Evolutionary conservation across 2,329 filamentous ascomycete species (phyloP).

Genomic region (Nothopassalora personata): DNA sequence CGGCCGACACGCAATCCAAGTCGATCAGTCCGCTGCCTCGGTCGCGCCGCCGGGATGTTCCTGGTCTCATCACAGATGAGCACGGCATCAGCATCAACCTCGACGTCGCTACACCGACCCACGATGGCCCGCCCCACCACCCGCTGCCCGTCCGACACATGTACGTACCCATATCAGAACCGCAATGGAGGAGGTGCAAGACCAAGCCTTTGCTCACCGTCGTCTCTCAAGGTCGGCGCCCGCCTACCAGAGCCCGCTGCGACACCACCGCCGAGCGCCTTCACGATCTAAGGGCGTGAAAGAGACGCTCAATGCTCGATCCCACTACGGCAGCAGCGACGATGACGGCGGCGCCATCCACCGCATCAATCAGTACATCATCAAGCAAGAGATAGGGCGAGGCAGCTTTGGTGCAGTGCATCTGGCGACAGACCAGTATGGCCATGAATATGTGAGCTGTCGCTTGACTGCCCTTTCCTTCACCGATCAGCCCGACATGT

Average conservation of each 20-base stretch:
- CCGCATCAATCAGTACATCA: conserved; percentile 89
- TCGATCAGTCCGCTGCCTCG: background rate
- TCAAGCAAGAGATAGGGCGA: conserved; percentile 91
- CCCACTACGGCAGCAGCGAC: conserved; percentile 79
- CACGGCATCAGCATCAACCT: conserved; percentile 47
- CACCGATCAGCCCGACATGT: conserved; percentile 7
- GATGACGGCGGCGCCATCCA: conserved; percentile 76
- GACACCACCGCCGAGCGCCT: conserved; percentile 59
- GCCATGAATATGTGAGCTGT: conserved; percentile 76
- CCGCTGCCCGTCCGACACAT: conserved; percentile 44
- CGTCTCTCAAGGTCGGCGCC: conserved; percentile 47
- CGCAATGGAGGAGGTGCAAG: background rate
- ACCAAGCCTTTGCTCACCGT: conserved; percentile 21
- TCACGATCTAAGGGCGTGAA: conserved; percentile 60
- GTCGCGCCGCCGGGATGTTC: conserved; percentile 14
- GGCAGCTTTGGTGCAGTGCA: conserved; percentile 95
- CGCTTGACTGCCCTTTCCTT: conserved; percentile 9
- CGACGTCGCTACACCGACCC: conserved; percentile 28
- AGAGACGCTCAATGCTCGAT: conserved; percentile 88
- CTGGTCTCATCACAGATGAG: conserved; percentile 35
- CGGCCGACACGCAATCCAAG: conserved; percentile 1
- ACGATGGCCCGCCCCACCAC: conserved; percentile 29
- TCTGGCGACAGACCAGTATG: conserved; percentile 82
- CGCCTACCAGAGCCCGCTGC: conserved; percentile 57
- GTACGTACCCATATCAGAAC: conserved; percentile 33